Conservation (phyloP, 2,329 filamentous ascomycete species). For the Aphanocladium album region DNA sequence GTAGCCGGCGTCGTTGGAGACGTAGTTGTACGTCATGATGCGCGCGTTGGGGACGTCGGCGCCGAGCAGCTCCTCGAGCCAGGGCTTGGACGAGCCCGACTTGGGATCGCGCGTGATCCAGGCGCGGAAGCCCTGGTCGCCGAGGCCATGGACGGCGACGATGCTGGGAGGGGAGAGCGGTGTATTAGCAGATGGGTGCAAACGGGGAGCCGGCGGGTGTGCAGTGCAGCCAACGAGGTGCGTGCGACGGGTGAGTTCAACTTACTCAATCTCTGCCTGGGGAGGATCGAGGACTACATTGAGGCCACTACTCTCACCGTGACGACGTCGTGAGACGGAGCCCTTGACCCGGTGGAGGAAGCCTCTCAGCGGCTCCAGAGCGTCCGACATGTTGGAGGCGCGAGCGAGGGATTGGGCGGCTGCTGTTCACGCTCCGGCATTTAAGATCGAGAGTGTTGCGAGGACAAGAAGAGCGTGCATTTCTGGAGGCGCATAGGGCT, state of each 20-base stretch:
- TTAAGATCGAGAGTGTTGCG: not conserved
- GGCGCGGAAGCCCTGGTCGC: slow-evolving; percentile 22
- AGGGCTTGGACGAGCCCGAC: slow-evolving; percentile 19
- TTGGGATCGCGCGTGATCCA: slow-evolving; percentile 20
- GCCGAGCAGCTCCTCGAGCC: slow-evolving; percentile 22
- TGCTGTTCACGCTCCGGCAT: not conserved
- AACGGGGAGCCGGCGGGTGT: not conserved
- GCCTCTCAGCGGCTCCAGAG: slow-evolving; percentile 19
- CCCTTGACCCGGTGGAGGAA: slow-evolving; percentile 21
- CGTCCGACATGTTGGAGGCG: slow-evolving; percentile 17
- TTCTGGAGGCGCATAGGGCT: not conserved
- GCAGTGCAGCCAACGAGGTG: not conserved
- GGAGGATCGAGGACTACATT: slow-evolving; percentile 19
- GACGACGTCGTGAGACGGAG: slow-evolving; percentile 18
- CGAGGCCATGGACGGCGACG: slow-evolving; percentile 24
- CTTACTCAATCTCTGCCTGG: slow-evolving; percentile 23
- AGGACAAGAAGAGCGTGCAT: not conserved
- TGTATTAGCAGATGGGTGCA: not conserved
- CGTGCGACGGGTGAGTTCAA: not conserved
- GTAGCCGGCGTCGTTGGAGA: slow-evolving; percentile 19
- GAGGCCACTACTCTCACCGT: slow-evolving; percentile 17
- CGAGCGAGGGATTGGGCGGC: not conserved
- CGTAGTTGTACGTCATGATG: slow-evolving; percentile 24
- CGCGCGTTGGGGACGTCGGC: slow-evolving; percentile 22
- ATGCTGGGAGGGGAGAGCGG: slow-evolving; percentile 19